Conservation (phyloP, 139 green algal genomes). For the Chlorella vulgaris region DNA sequence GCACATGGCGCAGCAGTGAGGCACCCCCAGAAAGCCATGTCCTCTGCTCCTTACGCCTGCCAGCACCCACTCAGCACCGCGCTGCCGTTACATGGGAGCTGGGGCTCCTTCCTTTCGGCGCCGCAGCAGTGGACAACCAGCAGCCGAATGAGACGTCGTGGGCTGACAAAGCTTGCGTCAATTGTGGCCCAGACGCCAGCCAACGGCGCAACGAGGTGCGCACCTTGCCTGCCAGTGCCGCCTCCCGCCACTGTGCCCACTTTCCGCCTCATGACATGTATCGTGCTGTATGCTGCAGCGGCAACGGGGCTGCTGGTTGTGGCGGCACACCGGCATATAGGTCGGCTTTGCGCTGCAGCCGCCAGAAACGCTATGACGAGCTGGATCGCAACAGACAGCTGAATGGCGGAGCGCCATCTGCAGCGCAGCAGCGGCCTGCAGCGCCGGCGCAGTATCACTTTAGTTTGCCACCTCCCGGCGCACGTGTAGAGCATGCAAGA, state of each 20-base stretch:
- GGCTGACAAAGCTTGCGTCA: not conserved
- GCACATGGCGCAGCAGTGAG: not conserved
- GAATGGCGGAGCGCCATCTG: too few species aligned
- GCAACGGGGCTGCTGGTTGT: too few species aligned
- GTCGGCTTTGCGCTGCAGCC: too few species aligned
- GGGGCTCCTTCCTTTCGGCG: not conserved
- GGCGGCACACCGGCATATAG: too few species aligned
- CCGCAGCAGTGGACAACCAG: not conserved
- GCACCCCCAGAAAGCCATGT: too few species aligned
- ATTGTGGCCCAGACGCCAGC: not conserved
- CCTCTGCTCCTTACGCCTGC: too few species aligned
- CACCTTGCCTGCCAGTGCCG: not conserved
- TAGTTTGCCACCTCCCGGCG: not conserved
- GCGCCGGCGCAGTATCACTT: not conserved
- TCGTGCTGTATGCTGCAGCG: too few species aligned
- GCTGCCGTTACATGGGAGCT: not conserved
- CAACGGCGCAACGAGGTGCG: not conserved
- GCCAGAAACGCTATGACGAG: too few species aligned
- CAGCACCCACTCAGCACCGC: too few species aligned
- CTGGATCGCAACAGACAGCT: too few species aligned
- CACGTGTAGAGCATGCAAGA: not conserved
- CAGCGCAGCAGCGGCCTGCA: too few species aligned
- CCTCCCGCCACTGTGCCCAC: not conserved
- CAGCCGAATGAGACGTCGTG: slow-evolving; percentile 14
- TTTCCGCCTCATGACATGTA: not conserved